Base-by-base conservation (phyloP, 2,329 filamentous ascomycete species). In the Coniochaeta ligniaria region DNA sequence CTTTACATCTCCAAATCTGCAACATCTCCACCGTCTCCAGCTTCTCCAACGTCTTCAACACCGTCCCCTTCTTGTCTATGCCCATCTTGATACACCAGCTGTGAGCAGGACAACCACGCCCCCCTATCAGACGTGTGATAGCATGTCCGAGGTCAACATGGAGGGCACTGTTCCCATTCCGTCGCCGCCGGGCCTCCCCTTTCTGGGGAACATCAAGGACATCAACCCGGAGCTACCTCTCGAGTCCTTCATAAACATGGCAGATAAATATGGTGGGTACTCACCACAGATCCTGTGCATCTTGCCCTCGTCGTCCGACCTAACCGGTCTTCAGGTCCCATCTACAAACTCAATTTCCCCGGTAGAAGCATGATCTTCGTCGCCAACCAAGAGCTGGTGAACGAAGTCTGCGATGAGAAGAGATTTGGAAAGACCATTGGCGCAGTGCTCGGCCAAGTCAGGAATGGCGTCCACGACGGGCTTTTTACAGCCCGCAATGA, bases 171-270 rank as follows among this genome's bases (percentile, higher is more conserved):
- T 57, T 16, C 76, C 80, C 2, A 88, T 91, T 59, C 87, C 88
- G 1, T 80, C 83, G 55, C 88, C 88, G 28, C 79, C 78, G 59
- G 85, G 84, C 2, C 75, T 88, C 60, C 88, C 87, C 1, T 71
- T 91, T 28, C 63, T 91, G 26, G 88, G 89, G 31, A 89, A 91
- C 66, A 69, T 88, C 33, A 74, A 76, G 59, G 85, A 89, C 64
- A 80, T 92, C 63, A 82, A 88, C 61, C 72, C 78, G 0, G 79
- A 81, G n/a, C 76, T 82, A 24, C 83, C 87, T 0, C 69, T 84
- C 2, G 73, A 78, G 24, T 84, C 85, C 26, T 71, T 90, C 22
- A 69, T 72, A 6, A 76, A 80, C 12, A 74, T 91, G 57, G 83
- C 85, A 26, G 82, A 89, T 45, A 83, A 80, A 62, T 90, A 90